Evolutionary conservation across 2,329 filamentous ascomycete species (phyloP).

Genomic region (Neonectria punicea): DNA sequence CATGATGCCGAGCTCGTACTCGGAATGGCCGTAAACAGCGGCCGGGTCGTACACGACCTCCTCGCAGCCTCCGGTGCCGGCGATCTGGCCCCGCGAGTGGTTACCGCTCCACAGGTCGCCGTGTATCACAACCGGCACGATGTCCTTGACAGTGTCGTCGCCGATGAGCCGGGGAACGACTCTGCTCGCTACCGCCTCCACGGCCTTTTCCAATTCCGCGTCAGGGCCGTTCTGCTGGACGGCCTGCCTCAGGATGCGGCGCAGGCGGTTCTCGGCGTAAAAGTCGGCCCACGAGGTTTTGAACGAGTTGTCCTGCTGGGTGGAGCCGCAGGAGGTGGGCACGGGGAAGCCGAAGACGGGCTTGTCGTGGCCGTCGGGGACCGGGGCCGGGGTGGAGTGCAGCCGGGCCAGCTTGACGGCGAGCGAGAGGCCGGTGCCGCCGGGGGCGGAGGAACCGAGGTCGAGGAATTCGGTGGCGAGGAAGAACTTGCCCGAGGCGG

Average conservation of each 20-base stretch:
- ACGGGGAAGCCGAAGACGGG: slow-evolving; percentile 86
- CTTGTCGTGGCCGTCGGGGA: slow-evolving; percentile 65
- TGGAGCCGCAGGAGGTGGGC: slow-evolving; percentile 87
- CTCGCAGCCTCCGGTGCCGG: slow-evolving; percentile 64
- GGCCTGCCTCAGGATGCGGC: slow-evolving; percentile 69
- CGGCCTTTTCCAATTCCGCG: slow-evolving; percentile 66
- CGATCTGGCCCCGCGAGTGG: slow-evolving; percentile 73
- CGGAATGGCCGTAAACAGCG: slow-evolving; percentile 84
- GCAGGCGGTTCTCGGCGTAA: slow-evolving; percentile 80
- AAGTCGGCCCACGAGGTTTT: slow-evolving; percentile 84
- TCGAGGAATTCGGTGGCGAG: slow-evolving; percentile 85
- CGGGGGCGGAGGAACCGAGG: slow-evolving; percentile 57
- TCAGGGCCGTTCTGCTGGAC: slow-evolving; percentile 73
- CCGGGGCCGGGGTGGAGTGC: slow-evolving; percentile 79
- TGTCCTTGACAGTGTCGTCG: slow-evolving; percentile 69
- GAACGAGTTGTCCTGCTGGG: slow-evolving; percentile 82
- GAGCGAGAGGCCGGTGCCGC: slow-evolving; percentile 65
- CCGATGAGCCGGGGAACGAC: slow-evolving; percentile 84
- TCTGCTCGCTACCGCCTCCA: slow-evolving; percentile 69
- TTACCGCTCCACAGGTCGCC: slow-evolving; percentile 97
- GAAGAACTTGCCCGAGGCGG: slow-evolving; percentile 61
- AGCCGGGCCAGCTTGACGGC: slow-evolving; percentile 82
- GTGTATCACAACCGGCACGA: slow-evolving; percentile 85
- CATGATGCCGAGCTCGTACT: slow-evolving; percentile 96
- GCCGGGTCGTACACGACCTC: slow-evolving; percentile 87